Base-by-base conservation (phyloP, 1,284 basidiomycete species). In the Ceratobasidium sp. region DNA sequence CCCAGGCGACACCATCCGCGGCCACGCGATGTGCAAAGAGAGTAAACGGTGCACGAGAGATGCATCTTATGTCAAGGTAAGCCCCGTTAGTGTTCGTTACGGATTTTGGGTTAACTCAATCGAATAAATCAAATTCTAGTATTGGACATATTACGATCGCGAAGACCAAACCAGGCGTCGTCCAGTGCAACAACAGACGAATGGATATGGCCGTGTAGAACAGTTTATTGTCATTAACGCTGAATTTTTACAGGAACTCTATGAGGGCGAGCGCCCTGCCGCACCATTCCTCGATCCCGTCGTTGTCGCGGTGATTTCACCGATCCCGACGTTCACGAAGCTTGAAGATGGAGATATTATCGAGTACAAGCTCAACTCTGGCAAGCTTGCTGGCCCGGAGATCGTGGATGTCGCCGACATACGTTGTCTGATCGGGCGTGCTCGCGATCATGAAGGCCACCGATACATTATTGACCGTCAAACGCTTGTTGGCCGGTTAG, bases 401-500 rank as follows among this genome's bases (percentile, higher is more conserved):
- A 72, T 82, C 26, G 79, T 83, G 0, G 83, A 84, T 77, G 76
- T 82, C 20, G 63, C 78, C 46, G 60, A 77, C 20, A 82, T 81
- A 56, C 72, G 80, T 18, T 83, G 77, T 53, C 78, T 61, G 66
- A 79, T 80, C 56, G 68, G 81, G 28, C 80, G 83, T 7, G 77
- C 82, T 13, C 55, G 55, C 3, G 78, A 77, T 39, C 72, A 79
- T 10, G 63, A 77, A 28, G 15, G 39, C 9, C 23, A 66, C 28
- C 83, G 82, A 82, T 80, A 79, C 33, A 82, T 84, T 33, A 73
- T 84, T 58, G 83, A 84, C 63, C 77, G 83, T 7, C 83, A 82
- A 69, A 80, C 78, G 2, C 39, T 72, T 49, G 70, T 72, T 13
- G 70, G 70, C 12, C 13, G 42, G 18, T 9, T 72, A 10, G 42